Conservation (phyloP, 2,329 filamentous ascomycete species). For the Ceratocystis diversiconidia region DNA sequence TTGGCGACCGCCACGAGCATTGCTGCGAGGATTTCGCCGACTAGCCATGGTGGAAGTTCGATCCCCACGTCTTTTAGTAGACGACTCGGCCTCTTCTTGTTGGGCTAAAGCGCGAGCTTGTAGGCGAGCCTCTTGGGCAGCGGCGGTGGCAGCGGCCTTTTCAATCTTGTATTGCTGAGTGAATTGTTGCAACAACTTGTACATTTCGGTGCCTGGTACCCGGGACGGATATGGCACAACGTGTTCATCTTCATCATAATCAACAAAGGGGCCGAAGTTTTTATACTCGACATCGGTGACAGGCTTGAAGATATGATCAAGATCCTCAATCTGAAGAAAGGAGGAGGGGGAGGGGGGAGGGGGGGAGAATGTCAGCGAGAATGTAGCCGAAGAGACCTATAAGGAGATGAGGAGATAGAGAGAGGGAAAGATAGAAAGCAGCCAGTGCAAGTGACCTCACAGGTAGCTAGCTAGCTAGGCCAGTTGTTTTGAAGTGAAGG, state of each 20-base stretch:
- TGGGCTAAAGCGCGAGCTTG: constrained; percentile 13
- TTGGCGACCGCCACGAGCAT: constrained; percentile 19
- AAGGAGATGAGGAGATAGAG: not conserved
- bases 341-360: constrained; percentile 13
- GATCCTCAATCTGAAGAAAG: constrained; percentile 29
- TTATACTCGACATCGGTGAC: constrained; percentile 33
- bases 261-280: constrained; percentile 32
- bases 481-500: too few relatives aligned
- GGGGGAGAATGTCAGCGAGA: constrained; percentile 11
- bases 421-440: not conserved
- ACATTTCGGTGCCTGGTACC: constrained; percentile 31
- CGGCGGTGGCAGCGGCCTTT: constrained; percentile 23
- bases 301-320: constrained; percentile 32
- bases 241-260: constrained; percentile 27
- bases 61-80: constrained; percentile 16
- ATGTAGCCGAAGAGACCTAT: not conserved
- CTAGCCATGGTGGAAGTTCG: constrained; percentile 23
- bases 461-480: too few relatives aligned
- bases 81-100: constrained; percentile 10
- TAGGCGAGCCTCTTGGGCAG: constrained; percentile 17
- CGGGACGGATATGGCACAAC: constrained; percentile 34
- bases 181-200: constrained; percentile 25
- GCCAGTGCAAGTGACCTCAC: not conserved
- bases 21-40: constrained; percentile 31
- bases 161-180: constrained; percentile 26